Percentiles rank a stretch among this genome's conserved stretches.
phyloP scores from a whole-genome alignment of 176 grass and related monocot species.

The Luzula sylvatica region DNA sequence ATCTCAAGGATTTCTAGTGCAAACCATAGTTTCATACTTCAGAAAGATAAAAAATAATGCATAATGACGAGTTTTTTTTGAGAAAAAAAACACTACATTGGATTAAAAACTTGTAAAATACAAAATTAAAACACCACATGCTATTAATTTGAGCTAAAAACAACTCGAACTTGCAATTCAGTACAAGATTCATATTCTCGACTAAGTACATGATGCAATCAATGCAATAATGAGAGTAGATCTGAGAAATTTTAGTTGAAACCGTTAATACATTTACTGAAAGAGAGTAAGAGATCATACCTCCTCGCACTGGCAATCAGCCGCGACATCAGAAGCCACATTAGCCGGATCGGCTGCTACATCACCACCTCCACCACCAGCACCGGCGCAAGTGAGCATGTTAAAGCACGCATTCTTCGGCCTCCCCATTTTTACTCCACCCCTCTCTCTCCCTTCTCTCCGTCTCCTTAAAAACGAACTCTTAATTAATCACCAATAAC shows the following conservation, averaged over 20 bases:
- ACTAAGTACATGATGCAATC: neutral
- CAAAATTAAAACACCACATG: too few species aligned
- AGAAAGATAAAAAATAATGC: too few species aligned
- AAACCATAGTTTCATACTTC: too few species aligned
- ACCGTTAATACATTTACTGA: neutral
- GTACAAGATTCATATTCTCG: too few species aligned
- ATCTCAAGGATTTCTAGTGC: too few species aligned
- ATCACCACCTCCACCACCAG: constrained; percentile 11
- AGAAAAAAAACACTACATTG: too few species aligned
- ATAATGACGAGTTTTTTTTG: too few species aligned
- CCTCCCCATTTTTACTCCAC: constrained; percentile 18
- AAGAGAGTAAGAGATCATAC: neutral
- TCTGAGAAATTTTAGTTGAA: constrained; percentile 2
- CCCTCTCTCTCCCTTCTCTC: neutral
- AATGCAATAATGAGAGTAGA: neutral
- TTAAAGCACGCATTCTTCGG: constrained; percentile 15
- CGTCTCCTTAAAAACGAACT: too few species aligned
- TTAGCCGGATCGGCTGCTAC: constrained; percentile 19
- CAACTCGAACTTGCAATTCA: too few species aligned
- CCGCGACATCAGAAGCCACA: neutral
- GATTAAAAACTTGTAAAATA: too few species aligned
- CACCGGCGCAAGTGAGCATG: constrained; percentile 18
- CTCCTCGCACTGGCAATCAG: constrained; percentile 15
- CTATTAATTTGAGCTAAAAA: too few species aligned
- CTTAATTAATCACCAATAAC: too few species aligned